Base-by-base conservation (phyloP, 805 yeast genomes). In the Saturnispora hagleri region DNA sequence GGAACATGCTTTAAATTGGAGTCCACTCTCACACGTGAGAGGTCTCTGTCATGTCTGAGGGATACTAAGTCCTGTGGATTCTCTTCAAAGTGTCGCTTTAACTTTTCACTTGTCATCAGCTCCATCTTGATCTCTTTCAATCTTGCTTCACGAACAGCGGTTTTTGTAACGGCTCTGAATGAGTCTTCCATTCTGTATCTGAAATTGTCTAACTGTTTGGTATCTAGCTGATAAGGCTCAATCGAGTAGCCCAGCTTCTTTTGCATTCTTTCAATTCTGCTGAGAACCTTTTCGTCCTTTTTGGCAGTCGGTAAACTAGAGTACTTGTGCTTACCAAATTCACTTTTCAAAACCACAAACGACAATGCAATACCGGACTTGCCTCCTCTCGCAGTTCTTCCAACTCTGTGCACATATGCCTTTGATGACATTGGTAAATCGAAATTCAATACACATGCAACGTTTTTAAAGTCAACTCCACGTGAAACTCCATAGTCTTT, bases 331-430 rank as follows among this genome's bases (percentile, higher is more conserved):
- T 86, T 88, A 33, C 96, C 97, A 70, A 85, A 83, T 62, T 87
- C 90, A 55, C 83, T 86, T 34, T 73, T 70, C 27, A 93, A 86
- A 26, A 91, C 89, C 18, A 90, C 93, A 71, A 91, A 93, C 17
- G 97, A 89, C 51, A 93, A 75, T 0, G 98, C 86, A 79, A 89
- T 90, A 53, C 99, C 99, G 1, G 93, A 76, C 64, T 88, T 89
- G 50, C 97, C 96, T 7, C 96, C 98, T 70, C 99, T 82, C 5
- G 99, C 99, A 4, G 99, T 93, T 73, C 99, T 82, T 48, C 99
- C 99, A 36, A 93, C 80, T 65, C 99, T 79, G 68, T 93, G 99
- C 31, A 89, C 83, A 64, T 93, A 93, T 3, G 95, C 80, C 64
- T 84, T 86, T 5, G 97, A 83, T 9, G 95, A 82, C 3, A 87